Percentiles rank a stretch among this genome's conserved stretches.
phyloP scores from a whole-genome alignment of 345 rosid species.

The Atalantia buxifolia region DNA sequence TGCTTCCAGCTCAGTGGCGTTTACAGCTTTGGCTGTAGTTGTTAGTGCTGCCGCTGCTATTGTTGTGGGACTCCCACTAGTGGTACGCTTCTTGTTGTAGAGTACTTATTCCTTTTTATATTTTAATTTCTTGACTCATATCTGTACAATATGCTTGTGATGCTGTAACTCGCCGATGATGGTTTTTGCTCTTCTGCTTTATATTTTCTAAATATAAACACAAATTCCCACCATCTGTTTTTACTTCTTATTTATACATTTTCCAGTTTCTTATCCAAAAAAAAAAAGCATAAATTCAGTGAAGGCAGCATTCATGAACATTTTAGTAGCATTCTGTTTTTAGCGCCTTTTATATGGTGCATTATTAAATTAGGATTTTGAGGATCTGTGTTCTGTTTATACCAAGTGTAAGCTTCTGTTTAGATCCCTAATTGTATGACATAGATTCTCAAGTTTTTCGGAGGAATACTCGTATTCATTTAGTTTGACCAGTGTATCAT shows the following conservation, averaged over 20 bases:
- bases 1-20: conserved; percentile 67
- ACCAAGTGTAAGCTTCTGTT: background rate
- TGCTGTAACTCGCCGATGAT: background rate
- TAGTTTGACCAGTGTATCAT: background rate
- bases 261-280: too few relatives aligned
- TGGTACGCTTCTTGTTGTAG: conserved; percentile 48
- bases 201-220: background rate
- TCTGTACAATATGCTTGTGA: background rate
- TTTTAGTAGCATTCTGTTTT: background rate
- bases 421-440: background rate
- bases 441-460: background rate
- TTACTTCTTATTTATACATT: too few relatives aligned
- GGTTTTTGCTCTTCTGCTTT: too few relatives aligned
- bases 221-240: too few relatives aligned
- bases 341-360: background rate
- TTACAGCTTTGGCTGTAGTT: conserved; percentile 75
- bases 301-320: background rate
- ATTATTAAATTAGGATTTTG: background rate
- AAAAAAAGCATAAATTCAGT: background rate
- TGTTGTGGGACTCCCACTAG: conserved; percentile 84
- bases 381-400: background rate
- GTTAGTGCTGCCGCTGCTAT: conserved; percentile 94
- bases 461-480: background rate
- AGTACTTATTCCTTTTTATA: background rate
- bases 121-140: background rate